Conservation (phyloP, 805 yeast genomes). For the Torulaspora gathmanii region DNA sequence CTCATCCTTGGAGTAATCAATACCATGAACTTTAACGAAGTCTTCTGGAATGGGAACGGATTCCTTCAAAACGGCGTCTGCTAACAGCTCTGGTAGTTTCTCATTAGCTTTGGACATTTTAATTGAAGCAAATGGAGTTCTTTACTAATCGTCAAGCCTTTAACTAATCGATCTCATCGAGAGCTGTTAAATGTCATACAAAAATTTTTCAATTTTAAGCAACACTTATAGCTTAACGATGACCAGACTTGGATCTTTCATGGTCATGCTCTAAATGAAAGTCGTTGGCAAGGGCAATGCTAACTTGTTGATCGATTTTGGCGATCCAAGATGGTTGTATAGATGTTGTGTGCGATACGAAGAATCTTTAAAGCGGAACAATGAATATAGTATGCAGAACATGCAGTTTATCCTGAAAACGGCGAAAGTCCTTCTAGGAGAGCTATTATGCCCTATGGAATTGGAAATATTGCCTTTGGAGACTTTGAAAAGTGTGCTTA, state of each 20-base stretch:
- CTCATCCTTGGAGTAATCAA: conserved; percentile 77
- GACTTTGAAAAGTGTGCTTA: conserved; percentile 2
- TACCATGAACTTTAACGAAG: conserved; percentile 75
- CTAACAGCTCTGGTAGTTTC: conserved; percentile 63
- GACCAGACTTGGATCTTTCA: neutral
- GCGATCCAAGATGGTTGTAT: conserved; percentile 16
- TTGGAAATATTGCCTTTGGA: conserved; percentile 6
- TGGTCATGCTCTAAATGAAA: conserved; percentile 10
- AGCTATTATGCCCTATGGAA: conserved; percentile 16
- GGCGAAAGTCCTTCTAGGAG: conserved; percentile 16
- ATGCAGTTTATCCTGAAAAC: conserved; percentile 12
- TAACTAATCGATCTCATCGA: neutral
- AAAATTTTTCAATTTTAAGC: conserved; percentile 1
- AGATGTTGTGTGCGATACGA: conserved; percentile 26
- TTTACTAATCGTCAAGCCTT: neutral
- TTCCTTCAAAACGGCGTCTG: conserved; percentile 86
- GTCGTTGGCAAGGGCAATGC: conserved; percentile 29
- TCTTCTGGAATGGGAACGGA: conserved; percentile 83
- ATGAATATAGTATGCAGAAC: conserved; percentile 23
- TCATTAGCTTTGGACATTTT: conserved; percentile 38
- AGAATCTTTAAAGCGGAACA: conserved; percentile 18
- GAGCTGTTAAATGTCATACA: neutral
- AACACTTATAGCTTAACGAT: neutral
- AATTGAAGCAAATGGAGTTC: neutral
- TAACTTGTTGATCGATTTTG: conserved; percentile 22